These are phyloP conservation scores for Boletus pseudo-olivaceus DNA, from an alignment of 768 basidiomycete genomes.

Conservation along the genomic window DNA sequence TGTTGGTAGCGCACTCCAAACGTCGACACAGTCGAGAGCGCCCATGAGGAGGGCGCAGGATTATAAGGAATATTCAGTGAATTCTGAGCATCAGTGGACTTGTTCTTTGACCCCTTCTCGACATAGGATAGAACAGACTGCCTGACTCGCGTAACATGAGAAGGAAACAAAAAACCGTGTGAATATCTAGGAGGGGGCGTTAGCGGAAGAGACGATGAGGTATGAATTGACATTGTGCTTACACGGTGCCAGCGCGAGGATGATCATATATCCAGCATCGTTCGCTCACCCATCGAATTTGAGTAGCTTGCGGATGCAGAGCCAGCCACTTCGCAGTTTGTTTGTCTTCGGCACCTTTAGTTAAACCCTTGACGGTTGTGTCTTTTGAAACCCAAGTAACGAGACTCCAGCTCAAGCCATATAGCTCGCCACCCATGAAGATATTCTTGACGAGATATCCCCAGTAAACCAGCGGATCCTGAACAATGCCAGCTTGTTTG, in stretches of 20 bases:
- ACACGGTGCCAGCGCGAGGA: constrained; percentile 91
- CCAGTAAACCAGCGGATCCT: constrained; percentile 82
- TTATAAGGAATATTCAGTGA: constrained; percentile 21
- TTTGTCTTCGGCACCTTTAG: constrained; percentile 88
- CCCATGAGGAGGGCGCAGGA: constrained; percentile 57
- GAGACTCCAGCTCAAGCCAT: constrained; percentile 84
- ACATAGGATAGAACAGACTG: constrained; percentile 51
- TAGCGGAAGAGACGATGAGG: constrained; percentile 3
- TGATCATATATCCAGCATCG: constrained; percentile 99
- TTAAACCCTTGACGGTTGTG: constrained; percentile 58
- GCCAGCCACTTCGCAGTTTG: constrained; percentile 91
- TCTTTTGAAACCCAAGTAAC: constrained; percentile 86
- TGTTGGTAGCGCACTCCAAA: constrained; percentile 76
- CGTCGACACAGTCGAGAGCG: constrained; percentile 81
- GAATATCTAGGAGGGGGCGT: constrained; percentile 61
- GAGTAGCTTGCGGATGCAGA: constrained; percentile 70
- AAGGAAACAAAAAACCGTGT: constrained; percentile 94
- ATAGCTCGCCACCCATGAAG: constrained; percentile 96
- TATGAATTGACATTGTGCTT: constrained; percentile 31
- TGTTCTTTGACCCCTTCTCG: constrained; percentile 40
- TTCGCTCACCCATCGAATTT: constrained; percentile 88
- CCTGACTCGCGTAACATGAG: constrained; percentile 71
- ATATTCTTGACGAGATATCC: constrained; percentile 87
- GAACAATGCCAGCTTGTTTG: constrained; percentile 10
- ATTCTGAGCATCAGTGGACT: constrained; percentile 27